Evolutionary conservation across 805 yeast species (phyloP).

Genomic region (Barnettozyma siamensis): DNA sequence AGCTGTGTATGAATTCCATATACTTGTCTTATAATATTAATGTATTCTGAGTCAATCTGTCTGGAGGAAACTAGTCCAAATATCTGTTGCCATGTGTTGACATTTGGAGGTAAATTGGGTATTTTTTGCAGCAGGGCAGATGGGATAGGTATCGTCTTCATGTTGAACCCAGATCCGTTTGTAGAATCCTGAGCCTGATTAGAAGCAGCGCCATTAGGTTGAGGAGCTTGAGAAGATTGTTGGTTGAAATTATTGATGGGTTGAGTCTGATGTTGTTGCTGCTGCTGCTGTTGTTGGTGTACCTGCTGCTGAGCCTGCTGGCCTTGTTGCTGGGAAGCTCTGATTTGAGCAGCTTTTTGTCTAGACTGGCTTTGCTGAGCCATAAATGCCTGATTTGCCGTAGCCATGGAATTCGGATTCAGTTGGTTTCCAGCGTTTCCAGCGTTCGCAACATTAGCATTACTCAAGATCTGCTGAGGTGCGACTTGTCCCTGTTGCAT

Average conservation of each 20-base stretch:
- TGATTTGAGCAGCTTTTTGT: constrained; percentile 40
- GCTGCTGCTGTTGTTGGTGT: constrained; percentile 23
- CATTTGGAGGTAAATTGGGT: constrained; percentile 73
- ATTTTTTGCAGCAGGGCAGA: constrained; percentile 55
- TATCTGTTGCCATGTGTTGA: constrained; percentile 77
- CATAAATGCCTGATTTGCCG: constrained; percentile 30
- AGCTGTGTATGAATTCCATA: constrained; percentile 63
- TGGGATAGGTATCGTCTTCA: constrained; percentile 70
- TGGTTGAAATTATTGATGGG: constrained; percentile 1
- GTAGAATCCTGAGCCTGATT: constrained; percentile 1
- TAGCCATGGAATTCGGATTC: constrained; percentile 5
- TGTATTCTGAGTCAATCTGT: constrained; percentile 49
- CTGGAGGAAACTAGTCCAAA: constrained; percentile 56
- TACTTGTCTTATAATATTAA: constrained; percentile 57
- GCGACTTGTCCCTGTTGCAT: constrained; percentile 22
- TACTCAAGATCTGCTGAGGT: constrained; percentile 16
- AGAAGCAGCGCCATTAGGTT: not conserved
- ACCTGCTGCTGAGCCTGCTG: constrained; percentile 20
- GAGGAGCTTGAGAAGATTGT: constrained; percentile 20
- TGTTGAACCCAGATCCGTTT: constrained; percentile 30
- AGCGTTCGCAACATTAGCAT: not conserved
- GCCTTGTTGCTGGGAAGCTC: constrained; percentile 16
- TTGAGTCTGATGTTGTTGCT: constrained; percentile 8
- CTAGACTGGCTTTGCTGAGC: constrained; percentile 48
- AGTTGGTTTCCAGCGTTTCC: not conserved